Conservation (phyloP, 2,329 filamentous ascomycete genomes). For the Zymoseptoria ardabiliae region DNA sequence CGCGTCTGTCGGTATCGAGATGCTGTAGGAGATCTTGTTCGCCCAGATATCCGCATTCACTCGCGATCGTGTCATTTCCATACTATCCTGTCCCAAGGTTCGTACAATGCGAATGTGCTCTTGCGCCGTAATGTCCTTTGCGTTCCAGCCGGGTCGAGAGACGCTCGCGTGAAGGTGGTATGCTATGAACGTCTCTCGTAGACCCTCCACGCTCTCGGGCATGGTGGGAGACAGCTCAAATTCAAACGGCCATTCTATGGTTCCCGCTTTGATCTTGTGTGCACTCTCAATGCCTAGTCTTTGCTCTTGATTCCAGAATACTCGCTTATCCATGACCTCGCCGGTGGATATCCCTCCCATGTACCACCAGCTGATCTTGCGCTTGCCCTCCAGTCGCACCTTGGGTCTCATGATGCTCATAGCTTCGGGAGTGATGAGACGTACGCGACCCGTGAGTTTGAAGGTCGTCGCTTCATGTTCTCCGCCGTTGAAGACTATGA, state of each 20-base stretch:
- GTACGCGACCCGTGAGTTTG: constrained; percentile 40
- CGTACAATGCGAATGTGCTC: constrained; percentile 51
- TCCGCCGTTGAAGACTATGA: constrained; percentile 44
- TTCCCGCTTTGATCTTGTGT: constrained; percentile 44
- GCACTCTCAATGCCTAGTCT: constrained; percentile 40
- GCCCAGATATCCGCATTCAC: constrained; percentile 91
- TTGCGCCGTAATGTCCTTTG: constrained; percentile 74
- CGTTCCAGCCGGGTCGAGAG: constrained; percentile 69
- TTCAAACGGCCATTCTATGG: constrained; percentile 45
- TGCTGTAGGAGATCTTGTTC: constrained; percentile 94
- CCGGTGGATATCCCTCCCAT: constrained; percentile 30
- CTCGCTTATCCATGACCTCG: constrained; percentile 40
- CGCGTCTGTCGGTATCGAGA: constrained; percentile 87
- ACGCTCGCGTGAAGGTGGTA: constrained; percentile 90
- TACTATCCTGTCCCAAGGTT: constrained; percentile 56
- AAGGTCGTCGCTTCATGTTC: constrained; percentile 39
- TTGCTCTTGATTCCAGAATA: constrained; percentile 40
- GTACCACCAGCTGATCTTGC: constrained; percentile 39
- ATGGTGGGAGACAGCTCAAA: constrained; percentile 41
- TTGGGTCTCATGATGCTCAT: constrained; percentile 42
- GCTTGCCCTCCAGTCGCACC: constrained; percentile 41
- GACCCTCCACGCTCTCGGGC: constrained; percentile 84
- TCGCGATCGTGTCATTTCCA: constrained; percentile 48
- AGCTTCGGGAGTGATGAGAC: constrained; percentile 41
- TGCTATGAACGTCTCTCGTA: constrained; percentile 76